Percentiles rank a stretch among this genome's conserved stretches.
Evolutionary conservation across 2,329 filamentous ascomycete genomes (phyloP).

Genomic region (Aureobasidium lini): DNA sequence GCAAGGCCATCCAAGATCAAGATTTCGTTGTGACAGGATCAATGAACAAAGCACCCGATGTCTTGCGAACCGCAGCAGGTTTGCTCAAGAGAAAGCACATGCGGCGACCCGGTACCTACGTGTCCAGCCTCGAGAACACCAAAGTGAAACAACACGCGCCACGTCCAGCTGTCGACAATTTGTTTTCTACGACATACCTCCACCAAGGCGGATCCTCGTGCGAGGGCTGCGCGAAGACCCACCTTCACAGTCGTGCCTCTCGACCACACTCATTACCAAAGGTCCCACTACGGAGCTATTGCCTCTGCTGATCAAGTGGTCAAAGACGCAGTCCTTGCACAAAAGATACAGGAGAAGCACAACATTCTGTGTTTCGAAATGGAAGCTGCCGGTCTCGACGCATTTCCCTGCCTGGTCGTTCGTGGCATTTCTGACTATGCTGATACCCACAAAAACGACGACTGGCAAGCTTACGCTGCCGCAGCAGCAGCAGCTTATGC

Average conservation of each 20-base stretch:
- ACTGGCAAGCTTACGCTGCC: conserved; percentile 26
- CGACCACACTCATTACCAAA: neutral
- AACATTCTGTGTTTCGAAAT: conserved; percentile 16
- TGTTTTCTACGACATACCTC: neutral
- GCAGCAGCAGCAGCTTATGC: conserved; percentile 22
- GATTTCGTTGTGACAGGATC: conserved; percentile 15
- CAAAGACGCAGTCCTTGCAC: conserved; percentile 10
- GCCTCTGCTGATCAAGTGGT: conserved; percentile 17
- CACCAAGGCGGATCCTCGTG: neutral
- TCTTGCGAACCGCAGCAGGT: conserved; percentile 20
- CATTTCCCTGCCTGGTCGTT: conserved; percentile 19
- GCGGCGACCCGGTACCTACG: neutral
- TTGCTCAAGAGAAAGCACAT: conserved; percentile 20
- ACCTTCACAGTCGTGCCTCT: neutral
- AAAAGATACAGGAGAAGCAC: neutral
- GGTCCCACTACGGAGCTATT: conserved; percentile 17
- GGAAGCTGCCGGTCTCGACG: conserved; percentile 16
- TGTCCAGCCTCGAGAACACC: neutral
- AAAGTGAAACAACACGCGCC: neutral
- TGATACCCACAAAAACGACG: conserved; percentile 25
- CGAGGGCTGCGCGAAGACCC: neutral
- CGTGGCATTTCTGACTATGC: conserved; percentile 19
- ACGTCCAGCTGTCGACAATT: neutral
- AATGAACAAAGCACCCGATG: conserved; percentile 18
- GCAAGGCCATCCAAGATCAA: conserved; percentile 8